Conservation (phyloP, 1,284 basidiomycete species). For the Ustilago nuda region DNA sequence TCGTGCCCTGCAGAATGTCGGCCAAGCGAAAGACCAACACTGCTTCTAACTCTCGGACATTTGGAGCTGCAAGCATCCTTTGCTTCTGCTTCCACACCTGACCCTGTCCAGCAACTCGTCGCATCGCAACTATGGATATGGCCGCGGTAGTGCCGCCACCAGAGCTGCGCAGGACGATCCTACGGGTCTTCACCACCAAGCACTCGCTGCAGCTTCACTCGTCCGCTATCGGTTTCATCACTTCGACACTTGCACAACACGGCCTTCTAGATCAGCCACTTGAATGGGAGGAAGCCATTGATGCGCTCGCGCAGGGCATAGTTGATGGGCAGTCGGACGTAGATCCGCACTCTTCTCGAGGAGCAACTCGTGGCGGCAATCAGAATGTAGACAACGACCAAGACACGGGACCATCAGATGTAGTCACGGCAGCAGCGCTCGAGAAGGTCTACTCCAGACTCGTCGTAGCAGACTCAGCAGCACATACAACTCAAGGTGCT, state of each 20-base stretch:
- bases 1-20: conserved; percentile 8
- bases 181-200: conserved; percentile 65
- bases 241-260: conserved; percentile 58
- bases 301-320: conserved; percentile 63
- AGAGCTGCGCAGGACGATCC: conserved; percentile 58
- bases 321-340: conserved; percentile 52
- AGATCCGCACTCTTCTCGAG: conserved; percentile 15
- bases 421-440: conserved; percentile 61
- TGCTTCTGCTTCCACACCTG: background rate
- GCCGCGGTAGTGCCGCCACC: conserved; percentile 32
- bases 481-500: conserved; percentile 10
- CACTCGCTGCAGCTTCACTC: conserved; percentile 66
- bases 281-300: conserved; percentile 64
- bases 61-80: background rate
- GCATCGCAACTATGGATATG: background rate
- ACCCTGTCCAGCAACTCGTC: background rate
- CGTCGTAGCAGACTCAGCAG: conserved; percentile 60
- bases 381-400: background rate
- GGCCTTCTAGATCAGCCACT: conserved; percentile 55
- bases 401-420: conserved; percentile 19
- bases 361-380: background rate
- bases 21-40: conserved; percentile 23
- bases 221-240: conserved; percentile 64
- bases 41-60: background rate
- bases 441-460: conserved; percentile 63